Base-by-base conservation (phyloP, 768 basidiomycete species). In the Rhodotorula kratochvilovae region DNA sequence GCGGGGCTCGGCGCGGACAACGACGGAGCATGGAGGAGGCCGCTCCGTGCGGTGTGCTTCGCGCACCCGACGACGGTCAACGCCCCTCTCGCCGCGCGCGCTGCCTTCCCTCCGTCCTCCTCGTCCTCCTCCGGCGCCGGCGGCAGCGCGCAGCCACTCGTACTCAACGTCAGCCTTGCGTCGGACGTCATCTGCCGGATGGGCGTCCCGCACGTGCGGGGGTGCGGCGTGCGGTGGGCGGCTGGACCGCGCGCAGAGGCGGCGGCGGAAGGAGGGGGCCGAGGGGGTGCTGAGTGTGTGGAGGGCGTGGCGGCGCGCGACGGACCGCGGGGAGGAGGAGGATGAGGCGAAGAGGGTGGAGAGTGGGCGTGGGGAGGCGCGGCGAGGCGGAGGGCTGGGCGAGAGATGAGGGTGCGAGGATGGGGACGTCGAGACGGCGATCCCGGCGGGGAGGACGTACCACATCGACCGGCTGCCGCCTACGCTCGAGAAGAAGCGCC, bases 41-140 rank as follows among this genome's bases (percentile, higher is more conserved):
- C 67, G 3, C 10, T 71, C n/a, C 60, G 68, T 27, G 67, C 70
- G 0, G 48, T 75, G 31, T 63, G 61, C 42, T 72, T 75, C 54
- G 74, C 74, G 1, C 74, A 75, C 39, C 74, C 74, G 21, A 66
- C 70, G n/a, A 71, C 70, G 2, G 48, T 71, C 57, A 67, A 68
- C 57, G 46, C 27, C 7, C 42, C 61, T 2, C 70, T 75, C 58
- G 63, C 74, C 3, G 50, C 19, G 8, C 60, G 65, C 7, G 56
- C 53, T 35, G 53, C 70, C 8, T 15, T 64, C 33, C 54, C 63
- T 10, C 16, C 29, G 15, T 16, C 39, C 46, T 61, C 61, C 10
- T 10, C 35, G 11, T 31, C 46, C n/a, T 5, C 45, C 21, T 25
- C 48, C 31, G 29, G 43, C 61, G 25, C 27, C 39, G 25, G 21